Percentiles rank a stretch among this genome's conserved stretches.
Conservation (phyloP, 2,329 filamentous ascomycete species). For the Cladosporium sp. region DNA sequence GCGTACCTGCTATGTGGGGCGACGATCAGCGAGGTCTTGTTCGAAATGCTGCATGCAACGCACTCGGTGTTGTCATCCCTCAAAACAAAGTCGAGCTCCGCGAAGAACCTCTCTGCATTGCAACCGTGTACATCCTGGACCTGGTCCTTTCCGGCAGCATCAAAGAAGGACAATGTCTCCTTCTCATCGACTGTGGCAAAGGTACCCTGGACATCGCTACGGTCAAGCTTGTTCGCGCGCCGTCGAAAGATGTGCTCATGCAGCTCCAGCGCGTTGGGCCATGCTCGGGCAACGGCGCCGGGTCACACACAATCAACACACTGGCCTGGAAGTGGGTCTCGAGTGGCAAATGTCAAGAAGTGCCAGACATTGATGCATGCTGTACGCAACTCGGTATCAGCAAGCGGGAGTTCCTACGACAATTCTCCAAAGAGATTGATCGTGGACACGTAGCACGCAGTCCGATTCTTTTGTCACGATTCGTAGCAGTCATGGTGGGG, state of each 20-base stretch:
- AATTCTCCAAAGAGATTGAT: neutral
- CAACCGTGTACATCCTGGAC: neutral
- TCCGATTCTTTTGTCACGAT: neutral
- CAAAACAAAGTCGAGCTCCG: neutral
- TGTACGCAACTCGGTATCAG: neutral
- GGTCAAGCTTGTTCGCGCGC: neutral
- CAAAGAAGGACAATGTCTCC: neutral
- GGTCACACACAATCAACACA: neutral
- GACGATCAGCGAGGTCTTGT: neutral
- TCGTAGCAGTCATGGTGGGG: neutral
- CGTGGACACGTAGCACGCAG: neutral
- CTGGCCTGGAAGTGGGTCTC: neutral
- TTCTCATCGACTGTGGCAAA: neutral
- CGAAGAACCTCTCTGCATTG: neutral
- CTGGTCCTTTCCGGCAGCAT: neutral
- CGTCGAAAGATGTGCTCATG: neutral
- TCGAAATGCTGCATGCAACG: neutral
- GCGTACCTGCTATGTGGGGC: conserved; percentile 1
- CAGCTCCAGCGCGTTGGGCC: neutral
- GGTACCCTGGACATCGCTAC: neutral
- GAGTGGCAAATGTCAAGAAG: neutral
- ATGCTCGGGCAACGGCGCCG: neutral
- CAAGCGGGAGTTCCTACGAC: neutral
- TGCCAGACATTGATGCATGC: neutral
- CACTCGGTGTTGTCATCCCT: neutral